Evolutionary conservation across 1,139 yeast genomes (phyloP).

Genomic region (Magnusiomyces sp.): DNA sequence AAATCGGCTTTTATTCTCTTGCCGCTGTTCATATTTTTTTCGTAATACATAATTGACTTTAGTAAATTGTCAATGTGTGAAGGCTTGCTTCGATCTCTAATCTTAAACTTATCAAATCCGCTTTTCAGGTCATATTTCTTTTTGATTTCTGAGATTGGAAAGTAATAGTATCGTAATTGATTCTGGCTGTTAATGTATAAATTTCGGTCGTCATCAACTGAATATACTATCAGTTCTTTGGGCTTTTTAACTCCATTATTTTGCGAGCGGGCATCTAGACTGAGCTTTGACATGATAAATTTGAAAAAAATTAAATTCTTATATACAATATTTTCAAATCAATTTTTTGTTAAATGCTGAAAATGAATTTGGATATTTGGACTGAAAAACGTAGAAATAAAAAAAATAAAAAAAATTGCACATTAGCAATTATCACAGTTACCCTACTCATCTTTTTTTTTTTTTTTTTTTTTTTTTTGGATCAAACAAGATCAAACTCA

Average conservation of each 20-base stretch:
- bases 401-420: too few relatives aligned
- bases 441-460: too few relatives aligned
- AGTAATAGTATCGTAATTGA: constrained; percentile 57
- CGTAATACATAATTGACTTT: constrained; percentile 47
- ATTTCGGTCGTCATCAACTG: constrained; percentile 45
- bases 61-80: constrained; percentile 51
- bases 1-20: constrained; percentile 52
- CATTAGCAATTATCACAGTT: too few relatives aligned
- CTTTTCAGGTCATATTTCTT: constrained; percentile 49
- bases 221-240: constrained; percentile 53
- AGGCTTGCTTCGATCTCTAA: constrained; percentile 44
- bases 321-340: background rate
- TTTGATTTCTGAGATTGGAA: constrained; percentile 57
- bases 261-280: constrained; percentile 24
- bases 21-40: constrained; percentile 36
- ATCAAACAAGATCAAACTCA: too few relatives aligned
- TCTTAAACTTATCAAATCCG: constrained; percentile 54
- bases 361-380: too few relatives aligned
- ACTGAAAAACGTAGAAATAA: too few relatives aligned
- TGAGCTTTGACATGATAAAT: constrained; percentile 12
- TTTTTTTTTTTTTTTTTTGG: too few relatives aligned
- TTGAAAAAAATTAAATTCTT: background rate
- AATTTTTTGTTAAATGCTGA: too few relatives aligned
- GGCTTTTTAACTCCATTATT: constrained; percentile 52
- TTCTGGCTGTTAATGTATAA: constrained; percentile 42